phyloP scores from a whole-genome alignment of 148 eudicot genomes.

The Bassia scoparia region DNA sequence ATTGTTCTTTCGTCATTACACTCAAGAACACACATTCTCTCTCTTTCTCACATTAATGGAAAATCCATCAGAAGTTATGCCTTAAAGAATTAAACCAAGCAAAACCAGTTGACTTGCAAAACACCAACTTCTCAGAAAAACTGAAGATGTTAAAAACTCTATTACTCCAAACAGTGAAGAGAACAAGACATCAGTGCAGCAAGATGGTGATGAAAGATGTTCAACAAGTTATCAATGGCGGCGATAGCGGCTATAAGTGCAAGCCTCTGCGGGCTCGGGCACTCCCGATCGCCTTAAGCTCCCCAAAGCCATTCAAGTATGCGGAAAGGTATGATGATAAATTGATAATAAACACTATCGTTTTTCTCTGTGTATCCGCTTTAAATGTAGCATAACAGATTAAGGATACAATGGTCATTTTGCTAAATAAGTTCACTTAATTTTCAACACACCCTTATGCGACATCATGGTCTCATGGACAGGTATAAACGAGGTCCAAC shows the following conservation, averaged over 20 bases:
- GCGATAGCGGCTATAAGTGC: conserved; percentile 13
- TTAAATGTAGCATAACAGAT: no score
- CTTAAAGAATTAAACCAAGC: conserved; percentile 13
- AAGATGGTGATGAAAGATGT: background rate
- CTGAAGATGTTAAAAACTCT: background rate
- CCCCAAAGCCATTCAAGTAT: conserved; percentile 47
- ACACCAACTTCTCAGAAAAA: conserved; percentile 5
- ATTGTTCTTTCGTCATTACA: background rate
- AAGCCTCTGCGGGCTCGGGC: conserved; percentile 14
- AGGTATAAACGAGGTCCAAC: conserved; percentile 49
- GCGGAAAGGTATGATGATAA: conserved; percentile 55
- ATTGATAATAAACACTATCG: no score
- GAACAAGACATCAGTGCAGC: background rate
- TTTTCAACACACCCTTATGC: background rate
- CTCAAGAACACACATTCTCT: background rate
- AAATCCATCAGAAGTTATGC: background rate
- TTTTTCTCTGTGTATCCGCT: no score
- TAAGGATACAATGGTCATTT: no score
- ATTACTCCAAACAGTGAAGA: background rate
- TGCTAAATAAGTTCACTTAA: background rate
- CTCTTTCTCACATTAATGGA: conserved; percentile 1
- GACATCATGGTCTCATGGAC: no score
- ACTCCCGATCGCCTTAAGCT: conserved; percentile 42
- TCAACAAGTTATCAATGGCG: background rate
- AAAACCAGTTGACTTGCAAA: background rate